These are phyloP conservation scores for Stramenopiles sp. DNA, from an alignment of 352 stramenopile species.

Conservation along the genomic window DNA sequence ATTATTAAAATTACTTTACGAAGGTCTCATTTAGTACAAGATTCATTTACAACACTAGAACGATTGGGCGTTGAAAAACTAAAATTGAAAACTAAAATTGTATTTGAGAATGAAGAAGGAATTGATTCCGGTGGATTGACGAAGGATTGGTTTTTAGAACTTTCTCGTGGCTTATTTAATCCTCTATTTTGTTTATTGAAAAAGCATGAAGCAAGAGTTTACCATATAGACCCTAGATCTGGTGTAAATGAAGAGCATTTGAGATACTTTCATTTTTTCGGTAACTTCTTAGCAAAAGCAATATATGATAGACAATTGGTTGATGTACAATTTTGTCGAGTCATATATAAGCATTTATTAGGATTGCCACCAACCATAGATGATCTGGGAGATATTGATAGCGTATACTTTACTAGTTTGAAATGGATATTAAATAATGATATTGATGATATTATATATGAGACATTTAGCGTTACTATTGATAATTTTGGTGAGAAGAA, in stretches of 20 bases:
- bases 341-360: constrained; percentile 43
- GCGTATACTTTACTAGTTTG: constrained; percentile 49
- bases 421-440: constrained; percentile 61
- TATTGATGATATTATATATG: constrained; percentile 38
- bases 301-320: constrained; percentile 57
- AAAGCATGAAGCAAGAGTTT: background rate
- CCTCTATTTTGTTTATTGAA: background rate
- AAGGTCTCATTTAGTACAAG: background rate
- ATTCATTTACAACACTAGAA: background rate
- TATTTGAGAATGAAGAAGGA: constrained; percentile 47
- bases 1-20: background rate
- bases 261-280: constrained; percentile 7
- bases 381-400: constrained; percentile 44
- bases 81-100: constrained; percentile 42
- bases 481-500: constrained; percentile 9
- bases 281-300: constrained; percentile 52
- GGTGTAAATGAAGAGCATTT: background rate
- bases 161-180: background rate
- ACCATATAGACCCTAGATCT: background rate
- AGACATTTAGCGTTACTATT: constrained; percentile 48
- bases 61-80: constrained; percentile 21
- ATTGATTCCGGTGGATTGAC: constrained; percentile 62
- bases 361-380: constrained; percentile 26
- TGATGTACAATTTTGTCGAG: constrained; percentile 45
- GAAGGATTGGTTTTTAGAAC: constrained; percentile 23